Evolutionary conservation across 2,329 filamentous ascomycete species (phyloP), one percentile per base, ranked within the genome.

Genomic region (Alternaria ventricosa): DNA sequence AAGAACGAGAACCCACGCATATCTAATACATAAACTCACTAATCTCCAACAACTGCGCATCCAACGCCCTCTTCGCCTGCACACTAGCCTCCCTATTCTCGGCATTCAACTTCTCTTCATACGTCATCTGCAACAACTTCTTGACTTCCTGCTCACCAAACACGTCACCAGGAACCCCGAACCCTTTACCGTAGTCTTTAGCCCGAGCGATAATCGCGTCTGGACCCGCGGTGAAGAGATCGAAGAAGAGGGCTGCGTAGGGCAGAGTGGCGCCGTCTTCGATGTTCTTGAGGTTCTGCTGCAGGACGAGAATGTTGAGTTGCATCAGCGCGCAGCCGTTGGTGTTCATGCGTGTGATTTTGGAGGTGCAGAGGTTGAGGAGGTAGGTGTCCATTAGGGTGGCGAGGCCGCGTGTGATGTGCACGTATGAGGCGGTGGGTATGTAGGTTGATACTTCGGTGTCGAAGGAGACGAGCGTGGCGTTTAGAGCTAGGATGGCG

Each of bases 251-350:
- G 20, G 88, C 86, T 1, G 90, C 87, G 36, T 87, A 83, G 5
- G 85, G 84, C 27, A 95, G 83, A 60, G 87, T 85, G 4, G 92
- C 90, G 9, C 87, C 87, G 2, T 87, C 85, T 79, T 96, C 93
- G 57, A 99, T 90, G 70, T 97, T 97, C 83, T 97, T 97, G 59
- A 99, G 88, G 74, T 97, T 97, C 78, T 99, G 96, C 81, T 98
- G 95, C 55, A 99, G 84, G 44, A 99, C 96, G 23, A 97, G 86
- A 53, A 97, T 93, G 78, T 99, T 97, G 74, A 98, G 88, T 78
- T 94, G 91, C 88, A 99, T 94, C 41, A 94, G 88, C n/a, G 90
- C 89, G 63, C 90, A 92, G 45, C 96, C 96, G 71, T 91, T 88
- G 41, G 82, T 83, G 78, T 99, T 97, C 89, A 99, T 95, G 8